These are phyloP conservation scores for Fennellomyces sp. DNA, from an alignment of 371 early-diverging fungal species.

Conservation along the genomic window DNA sequence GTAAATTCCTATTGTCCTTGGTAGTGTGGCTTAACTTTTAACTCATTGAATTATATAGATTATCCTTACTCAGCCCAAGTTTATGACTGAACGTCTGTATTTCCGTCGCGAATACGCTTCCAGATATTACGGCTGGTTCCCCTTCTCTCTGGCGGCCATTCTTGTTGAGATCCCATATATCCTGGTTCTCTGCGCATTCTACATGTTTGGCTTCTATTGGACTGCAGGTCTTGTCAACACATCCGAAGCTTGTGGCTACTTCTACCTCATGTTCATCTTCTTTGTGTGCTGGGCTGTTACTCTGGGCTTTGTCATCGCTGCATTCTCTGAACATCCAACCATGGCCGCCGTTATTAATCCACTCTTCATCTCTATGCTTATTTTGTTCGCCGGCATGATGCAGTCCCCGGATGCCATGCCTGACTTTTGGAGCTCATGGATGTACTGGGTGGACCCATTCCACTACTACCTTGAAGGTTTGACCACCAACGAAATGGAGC, in stretches of 20 bases:
- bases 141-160: conserved; percentile 55
- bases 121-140: conserved; percentile 66
- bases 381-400: conserved; percentile 69
- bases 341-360: conserved; percentile 69
- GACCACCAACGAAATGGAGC: conserved; percentile 62
- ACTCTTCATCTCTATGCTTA: conserved; percentile 55
- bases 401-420: conserved; percentile 63
- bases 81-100: conserved; percentile 64
- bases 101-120: conserved; percentile 68
- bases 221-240: conserved; percentile 57
- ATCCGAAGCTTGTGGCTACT: conserved; percentile 51
- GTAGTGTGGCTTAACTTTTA: background rate
- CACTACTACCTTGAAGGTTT: conserved; percentile 71
- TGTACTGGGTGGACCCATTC: conserved; percentile 69
- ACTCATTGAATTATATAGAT: conserved; percentile 1
- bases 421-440: conserved; percentile 69
- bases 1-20: background rate
- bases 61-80: conserved; percentile 53
- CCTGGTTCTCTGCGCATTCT: conserved; percentile 43
- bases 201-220: conserved; percentile 67
- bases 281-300: conserved; percentile 66
- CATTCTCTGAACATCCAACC: conserved; percentile 26
- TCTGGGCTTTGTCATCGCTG: conserved; percentile 67
- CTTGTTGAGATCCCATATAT: conserved; percentile 59
- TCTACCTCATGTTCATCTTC: conserved; percentile 57